Percentiles rank a stretch among this genome's conserved stretches.
These are phyloP conservation scores for Capsicum baccatum DNA, from an alignment of 257 asterid genomes.

Conservation along the genomic window DNA sequence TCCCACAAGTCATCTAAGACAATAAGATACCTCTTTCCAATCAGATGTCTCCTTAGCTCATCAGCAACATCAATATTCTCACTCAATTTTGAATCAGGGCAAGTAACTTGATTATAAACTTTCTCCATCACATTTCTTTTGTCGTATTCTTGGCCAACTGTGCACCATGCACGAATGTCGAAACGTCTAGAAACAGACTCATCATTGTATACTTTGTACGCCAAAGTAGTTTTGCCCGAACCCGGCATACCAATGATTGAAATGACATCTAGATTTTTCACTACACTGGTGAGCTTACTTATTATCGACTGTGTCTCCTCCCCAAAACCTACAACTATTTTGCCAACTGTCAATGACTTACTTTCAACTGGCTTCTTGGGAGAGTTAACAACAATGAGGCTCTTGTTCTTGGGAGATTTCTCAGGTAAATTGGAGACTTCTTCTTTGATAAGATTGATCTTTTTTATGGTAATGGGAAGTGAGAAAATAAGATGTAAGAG, in stretches of 20 bases:
- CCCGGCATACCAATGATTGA: slow-evolving; percentile 27
- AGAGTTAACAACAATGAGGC: background rate
- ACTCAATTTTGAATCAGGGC: background rate
- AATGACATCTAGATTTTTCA: background rate
- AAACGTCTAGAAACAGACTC: background rate
- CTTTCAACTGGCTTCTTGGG: background rate
- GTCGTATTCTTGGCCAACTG: background rate
- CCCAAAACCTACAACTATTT: slow-evolving; percentile 20
- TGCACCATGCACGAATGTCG: slow-evolving; percentile 25
- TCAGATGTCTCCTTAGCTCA: background rate
- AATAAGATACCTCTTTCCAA: slow-evolving; percentile 29
- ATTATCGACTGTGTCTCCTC: slow-evolving; percentile 3
- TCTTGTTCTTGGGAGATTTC: background rate
- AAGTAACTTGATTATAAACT: background rate
- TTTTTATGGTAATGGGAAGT: background rate
- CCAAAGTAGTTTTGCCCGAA: slow-evolving; percentile 23
- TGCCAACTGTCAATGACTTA: background rate
- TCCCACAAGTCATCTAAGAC: slow-evolving; percentile 42
- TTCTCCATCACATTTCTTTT: background rate
- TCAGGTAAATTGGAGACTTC: background rate
- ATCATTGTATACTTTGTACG: slow-evolving; percentile 21
- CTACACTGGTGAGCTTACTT: background rate
- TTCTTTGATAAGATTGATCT: slow-evolving; percentile 3
- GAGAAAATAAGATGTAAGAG: slow-evolving; percentile 10
- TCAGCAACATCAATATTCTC: slow-evolving; percentile 24